Percentiles rank a stretch among this genome's conserved stretches.
These are phyloP conservation scores for Boletus smithii DNA, from an alignment of 1,284 basidiomycete genomes.

Conservation along the genomic window DNA sequence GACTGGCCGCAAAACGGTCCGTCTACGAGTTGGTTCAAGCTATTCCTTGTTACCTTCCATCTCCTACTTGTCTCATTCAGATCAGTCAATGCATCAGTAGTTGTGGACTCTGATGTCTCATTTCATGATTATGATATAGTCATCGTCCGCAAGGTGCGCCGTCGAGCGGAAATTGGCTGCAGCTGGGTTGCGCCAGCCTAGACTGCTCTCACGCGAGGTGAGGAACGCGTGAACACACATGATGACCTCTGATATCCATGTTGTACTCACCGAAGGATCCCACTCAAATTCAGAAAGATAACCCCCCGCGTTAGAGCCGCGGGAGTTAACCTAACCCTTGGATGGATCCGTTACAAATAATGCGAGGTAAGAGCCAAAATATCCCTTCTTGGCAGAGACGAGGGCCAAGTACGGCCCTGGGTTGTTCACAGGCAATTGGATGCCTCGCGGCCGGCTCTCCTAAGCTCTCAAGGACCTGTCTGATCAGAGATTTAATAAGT, in stretches of 20 bases:
- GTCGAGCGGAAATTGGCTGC: conserved; percentile 12
- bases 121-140: not conserved
- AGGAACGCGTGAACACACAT: not conserved
- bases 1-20: not conserved
- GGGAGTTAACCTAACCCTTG: not conserved
- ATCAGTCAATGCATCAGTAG: not conserved
- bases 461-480: not conserved
- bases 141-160: not conserved
- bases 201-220: not conserved
- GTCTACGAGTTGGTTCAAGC: not conserved
- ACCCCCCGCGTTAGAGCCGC: not conserved
- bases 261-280: not conserved
- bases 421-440: not conserved
- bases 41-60: not conserved
- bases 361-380: not conserved
- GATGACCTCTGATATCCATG: conserved; percentile 2
- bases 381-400: not conserved
- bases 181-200: not conserved
- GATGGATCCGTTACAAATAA: not conserved
- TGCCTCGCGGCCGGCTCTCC: not conserved
- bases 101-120: not conserved
- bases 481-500: not conserved
- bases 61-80: not conserved
- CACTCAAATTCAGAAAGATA: not conserved
- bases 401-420: not conserved